Evolutionary conservation across 352 stramenopile genomes (phyloP).

Genomic region (Phytophthora lateralis): DNA sequence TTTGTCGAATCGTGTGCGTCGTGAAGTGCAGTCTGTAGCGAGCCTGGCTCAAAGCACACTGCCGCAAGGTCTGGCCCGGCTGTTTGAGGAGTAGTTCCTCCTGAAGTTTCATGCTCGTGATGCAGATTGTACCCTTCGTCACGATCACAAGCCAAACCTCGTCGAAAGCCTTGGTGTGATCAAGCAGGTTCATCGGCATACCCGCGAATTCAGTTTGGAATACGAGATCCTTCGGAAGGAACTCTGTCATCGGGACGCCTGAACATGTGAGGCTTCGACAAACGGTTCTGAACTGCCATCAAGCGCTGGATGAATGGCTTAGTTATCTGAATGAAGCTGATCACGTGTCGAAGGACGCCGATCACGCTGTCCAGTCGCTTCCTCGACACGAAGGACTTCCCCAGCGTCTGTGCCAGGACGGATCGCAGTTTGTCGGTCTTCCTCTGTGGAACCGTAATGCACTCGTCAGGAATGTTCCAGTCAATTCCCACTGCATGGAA

Average conservation of each 20-base stretch:
- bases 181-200: conserved; percentile 4
- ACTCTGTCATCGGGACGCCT: conserved; percentile 1
- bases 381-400: not conserved
- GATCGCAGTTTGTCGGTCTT: not conserved
- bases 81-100: not conserved
- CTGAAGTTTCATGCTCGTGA: not conserved
- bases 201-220: conserved; percentile 12
- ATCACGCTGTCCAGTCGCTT: conserved; percentile 3
- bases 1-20: conserved; percentile 2
- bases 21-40: conserved; percentile 6
- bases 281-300: not conserved
- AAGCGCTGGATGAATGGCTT: conserved; percentile 18
- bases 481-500: conserved; percentile 14
- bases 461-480: conserved; percentile 1
- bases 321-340: conserved; percentile 13
- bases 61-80: not conserved
- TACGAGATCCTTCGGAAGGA: conserved; percentile 7
- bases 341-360: conserved; percentile 5
- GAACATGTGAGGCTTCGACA: not conserved
- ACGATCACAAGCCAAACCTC: not conserved
- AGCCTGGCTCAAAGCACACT: conserved; percentile 14
- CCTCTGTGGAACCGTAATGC: conserved; percentile 8
- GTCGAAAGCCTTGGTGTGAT: not conserved
- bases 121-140: not conserved
- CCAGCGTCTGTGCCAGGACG: not conserved